Evolutionary conservation across 2,329 filamentous ascomycete genomes (phyloP).

Genomic region (Hysterium pulicare): DNA sequence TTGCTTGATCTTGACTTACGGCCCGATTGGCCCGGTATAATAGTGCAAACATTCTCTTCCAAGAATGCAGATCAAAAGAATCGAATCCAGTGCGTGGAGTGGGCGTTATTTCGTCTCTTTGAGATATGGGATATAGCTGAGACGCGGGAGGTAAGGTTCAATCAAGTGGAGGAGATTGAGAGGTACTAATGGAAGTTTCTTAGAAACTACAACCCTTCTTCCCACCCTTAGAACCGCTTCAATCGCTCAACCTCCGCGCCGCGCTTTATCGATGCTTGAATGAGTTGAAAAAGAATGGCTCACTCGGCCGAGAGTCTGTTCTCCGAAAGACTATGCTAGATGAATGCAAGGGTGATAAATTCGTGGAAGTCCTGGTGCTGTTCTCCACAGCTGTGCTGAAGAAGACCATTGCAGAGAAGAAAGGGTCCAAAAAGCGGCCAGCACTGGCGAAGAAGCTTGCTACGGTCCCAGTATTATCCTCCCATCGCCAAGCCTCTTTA

Average conservation of each 20-base stretch:
- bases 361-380: constrained; percentile 78
- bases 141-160: constrained; percentile 62
- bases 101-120: constrained; percentile 87
- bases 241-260: constrained; percentile 85
- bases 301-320: constrained; percentile 73
- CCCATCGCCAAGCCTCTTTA: constrained; percentile 43
- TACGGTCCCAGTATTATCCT: constrained; percentile 35
- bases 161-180: no score
- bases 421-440: constrained; percentile 17
- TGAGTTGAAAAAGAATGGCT: constrained; percentile 81
- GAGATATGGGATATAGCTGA: constrained; percentile 76
- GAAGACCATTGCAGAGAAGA: constrained; percentile 56
- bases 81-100: constrained; percentile 79
- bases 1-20: constrained; percentile 75
- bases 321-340: constrained; percentile 94
- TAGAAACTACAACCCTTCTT: constrained; percentile 89
- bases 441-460: constrained; percentile 52
- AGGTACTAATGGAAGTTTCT: constrained; percentile 2
- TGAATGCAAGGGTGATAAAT: constrained; percentile 86
- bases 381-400: constrained; percentile 84
- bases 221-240: constrained; percentile 82
- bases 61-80: constrained; percentile 76
- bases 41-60: constrained; percentile 64
- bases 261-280: constrained; percentile 79
- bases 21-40: constrained; percentile 78